Base-by-base conservation (phyloP, 805 yeast species). In the Cyberlindnera nakhonratchasimensis region DNA sequence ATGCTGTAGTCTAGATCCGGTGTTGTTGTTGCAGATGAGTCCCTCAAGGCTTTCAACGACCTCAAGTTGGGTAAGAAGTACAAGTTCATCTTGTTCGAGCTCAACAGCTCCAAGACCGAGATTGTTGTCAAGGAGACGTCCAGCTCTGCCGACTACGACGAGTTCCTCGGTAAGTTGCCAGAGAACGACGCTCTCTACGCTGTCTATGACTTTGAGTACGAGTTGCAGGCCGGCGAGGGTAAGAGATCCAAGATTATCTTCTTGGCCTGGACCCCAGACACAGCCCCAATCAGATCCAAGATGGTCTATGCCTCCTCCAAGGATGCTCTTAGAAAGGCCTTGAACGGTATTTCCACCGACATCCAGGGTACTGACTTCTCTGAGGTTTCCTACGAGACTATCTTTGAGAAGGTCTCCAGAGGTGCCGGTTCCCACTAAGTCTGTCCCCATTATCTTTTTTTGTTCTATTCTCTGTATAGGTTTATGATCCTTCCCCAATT, bases 251-350 rank as follows among this genome's bases (percentile, higher is more conserved):
- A 79, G 66, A 75, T 80, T 50, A 72, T 79, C 33, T 71, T 80
- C 72, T 69, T 71, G 74, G 86, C 93, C 54, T 93, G 99, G 99
- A 82, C 97, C 50, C 99, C 99, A 60, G 99, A 93, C 65, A 87
- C 95, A 49, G 96, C 98, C 42, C 88, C 93, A 49, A 82, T 93
- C 61, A 85, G 95, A 75, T 67, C 89, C 58, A 93, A 93, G 85
- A 93, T 93, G 99, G 86, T 91, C 50, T 91, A 90, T 74, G 98
- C 99, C 36, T 80, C 96, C n/a, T 90, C 98, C 47, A 89, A 89
- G 72, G 98, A 90, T 60, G 96, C 97, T 37, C 79, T 93, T 63
- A 91, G 98, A 77, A 88, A 96, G 72, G 91, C 99, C 43, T 76
- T 93, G 63, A 91, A 86, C 66, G 99, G 99, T 69, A 81, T 93